Base-by-base conservation (phyloP, 1,284 basidiomycete genomes). In the Coniophora puteana region DNA sequence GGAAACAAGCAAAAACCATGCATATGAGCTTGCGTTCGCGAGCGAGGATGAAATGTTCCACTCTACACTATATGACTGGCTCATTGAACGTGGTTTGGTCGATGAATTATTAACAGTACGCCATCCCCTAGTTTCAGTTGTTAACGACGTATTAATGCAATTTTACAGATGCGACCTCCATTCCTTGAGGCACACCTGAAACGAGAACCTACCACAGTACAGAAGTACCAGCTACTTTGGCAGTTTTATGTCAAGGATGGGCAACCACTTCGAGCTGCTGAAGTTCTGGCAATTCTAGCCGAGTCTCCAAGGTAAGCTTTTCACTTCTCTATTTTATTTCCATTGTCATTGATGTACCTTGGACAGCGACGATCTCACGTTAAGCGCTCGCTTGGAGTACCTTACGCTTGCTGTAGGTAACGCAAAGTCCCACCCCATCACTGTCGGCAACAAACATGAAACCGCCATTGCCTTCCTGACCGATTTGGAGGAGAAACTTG, bases 181-280 rank as follows among this genome's bases (percentile, higher is more conserved):
- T 93, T 83, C 62, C 72, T 99, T 36, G 95, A 97, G 65, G 78
- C 80, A 11, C 93, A 95, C 65, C 78, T 99, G 22, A 75, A 76
- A 48, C 77, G 88, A 45, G 87, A 89, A 45, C 92, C 93, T n/a
- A 65, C 76, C 2, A 84, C 83, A 1, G 78, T 86, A 8, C 75
- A 88, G 51, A 90, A 95, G 58, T 86, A 83, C 53, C 91, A 99
- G 57, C 64, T 99, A 5, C 67, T 99, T 4, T 99, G 96, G 95
- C 92, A 97, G 58, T 95, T 89, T 65, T 96, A 97, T 58, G 91
- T 95, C 36, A 90, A 94, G 55, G 86, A 89, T 53, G 87, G 89
- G 1, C 84, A 91, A 50, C 87, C 87, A 39, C 62, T 92, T 33
- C 74, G 83, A 28, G 95, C 96, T 2, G 93, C 95, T 3, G 83